Evolutionary conservation across 2,329 filamentous ascomycete species (phyloP).

Genomic region (Tolypocladium nubicola): DNA sequence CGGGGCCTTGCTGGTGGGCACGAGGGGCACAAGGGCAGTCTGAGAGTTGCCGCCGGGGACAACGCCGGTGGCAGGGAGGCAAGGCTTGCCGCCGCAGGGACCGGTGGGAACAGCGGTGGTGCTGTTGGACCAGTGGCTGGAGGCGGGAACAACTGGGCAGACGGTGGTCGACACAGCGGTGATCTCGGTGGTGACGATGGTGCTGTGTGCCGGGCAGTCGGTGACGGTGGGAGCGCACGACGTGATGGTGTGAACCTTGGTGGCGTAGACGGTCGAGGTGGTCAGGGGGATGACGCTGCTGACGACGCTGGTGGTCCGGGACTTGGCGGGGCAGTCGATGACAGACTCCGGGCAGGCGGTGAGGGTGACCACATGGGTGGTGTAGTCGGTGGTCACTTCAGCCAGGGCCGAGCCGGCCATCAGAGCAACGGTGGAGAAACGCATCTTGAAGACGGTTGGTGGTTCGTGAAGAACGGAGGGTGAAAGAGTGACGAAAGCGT

Average conservation of each 20-base stretch:
- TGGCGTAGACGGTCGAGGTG: slow-evolving; percentile 46
- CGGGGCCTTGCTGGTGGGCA: slow-evolving; percentile 1
- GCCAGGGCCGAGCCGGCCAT: slow-evolving; percentile 27
- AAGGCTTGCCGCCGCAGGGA: slow-evolving; percentile 8
- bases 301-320: slow-evolving; percentile 24
- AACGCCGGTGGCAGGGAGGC: slow-evolving; percentile 5
- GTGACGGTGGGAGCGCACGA: slow-evolving; percentile 48
- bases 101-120: slow-evolving; percentile 4
- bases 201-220: slow-evolving; percentile 44
- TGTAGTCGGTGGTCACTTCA: slow-evolving; percentile 36
- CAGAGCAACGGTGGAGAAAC: slow-evolving; percentile 42
- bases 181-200: slow-evolving; percentile 24
- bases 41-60: not conserved
- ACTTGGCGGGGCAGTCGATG: slow-evolving; percentile 47
- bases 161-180: slow-evolving; percentile 28
- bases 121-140: slow-evolving; percentile 8
- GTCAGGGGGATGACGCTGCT: slow-evolving; percentile 30
- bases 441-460: slow-evolving; percentile 43
- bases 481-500: slow-evolving; percentile 20
- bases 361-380: slow-evolving; percentile 49
- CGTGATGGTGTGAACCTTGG: slow-evolving; percentile 51
- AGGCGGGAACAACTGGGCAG: slow-evolving; percentile 12
- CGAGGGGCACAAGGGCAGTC: slow-evolving; percentile 3
- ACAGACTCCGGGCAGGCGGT: slow-evolving; percentile 49
- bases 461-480: slow-evolving; percentile 19